A percentile compares a stretch with the other conserved stretches of the same genome.
phyloP scores from a whole-genome alignment of 495 filamentous ascomycete genomes.

The Aspergillus incahuasiensis region DNA sequence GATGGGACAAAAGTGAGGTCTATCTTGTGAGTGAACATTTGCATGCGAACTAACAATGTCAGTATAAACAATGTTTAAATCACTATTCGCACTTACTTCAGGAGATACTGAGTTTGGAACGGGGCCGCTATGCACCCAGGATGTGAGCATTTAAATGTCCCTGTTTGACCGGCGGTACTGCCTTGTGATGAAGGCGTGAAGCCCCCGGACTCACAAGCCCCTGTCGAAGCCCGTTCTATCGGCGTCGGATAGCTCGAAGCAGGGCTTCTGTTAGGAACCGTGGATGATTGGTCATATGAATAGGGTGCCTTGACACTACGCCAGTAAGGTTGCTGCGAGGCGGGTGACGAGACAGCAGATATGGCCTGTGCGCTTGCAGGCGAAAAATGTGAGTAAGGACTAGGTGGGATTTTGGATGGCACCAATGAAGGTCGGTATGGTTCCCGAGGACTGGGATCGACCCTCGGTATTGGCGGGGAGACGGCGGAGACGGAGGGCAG shows the following conservation, averaged over 20 bases:
- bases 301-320: constrained; percentile 26
- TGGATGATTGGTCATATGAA: constrained; percentile 24
- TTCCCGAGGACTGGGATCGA: constrained; percentile 31
- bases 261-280: constrained; percentile 29
- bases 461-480: constrained; percentile 27
- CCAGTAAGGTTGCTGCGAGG: constrained; percentile 30
- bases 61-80: not conserved
- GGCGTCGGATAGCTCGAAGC: constrained; percentile 41
- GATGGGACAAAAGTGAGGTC: constrained; percentile 89
- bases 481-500: constrained; percentile 23
- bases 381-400: constrained; percentile 38
- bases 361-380: constrained; percentile 37
- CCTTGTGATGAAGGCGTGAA: constrained; percentile 20
- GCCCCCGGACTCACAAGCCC: constrained; percentile 22
- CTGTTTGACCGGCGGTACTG: constrained; percentile 22
- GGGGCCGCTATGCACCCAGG: constrained; percentile 74
- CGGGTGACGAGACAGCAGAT: constrained; percentile 38
- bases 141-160: constrained; percentile 59
- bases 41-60: constrained; percentile 76
- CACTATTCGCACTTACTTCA: constrained; percentile 54
- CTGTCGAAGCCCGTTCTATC: constrained; percentile 29
- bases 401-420: constrained; percentile 30
- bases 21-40: constrained; percentile 87
- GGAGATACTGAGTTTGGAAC: constrained; percentile 87
- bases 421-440: constrained; percentile 24